A percentile compares a stretch with the other conserved stretches of the same genome.
Evolutionary conservation across 345 rosid genomes (phyloP).

Genomic region (Citrus mangshanensis): DNA sequence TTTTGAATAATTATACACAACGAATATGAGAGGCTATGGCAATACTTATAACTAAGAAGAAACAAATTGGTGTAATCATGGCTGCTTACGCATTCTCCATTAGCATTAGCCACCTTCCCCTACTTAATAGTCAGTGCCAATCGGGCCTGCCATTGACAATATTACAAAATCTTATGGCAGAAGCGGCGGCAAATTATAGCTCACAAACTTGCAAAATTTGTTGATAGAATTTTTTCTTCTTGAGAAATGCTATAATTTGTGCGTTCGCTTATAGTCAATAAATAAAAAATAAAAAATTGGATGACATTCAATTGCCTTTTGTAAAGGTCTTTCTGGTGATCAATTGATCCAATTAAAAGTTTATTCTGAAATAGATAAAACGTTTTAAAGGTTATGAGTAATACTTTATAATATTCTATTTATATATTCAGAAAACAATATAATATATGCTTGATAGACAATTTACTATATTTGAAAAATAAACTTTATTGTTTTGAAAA

Average conservation of each 20-base stretch:
- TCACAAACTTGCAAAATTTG: neutral
- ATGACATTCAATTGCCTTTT: neutral
- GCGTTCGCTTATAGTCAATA: neutral
- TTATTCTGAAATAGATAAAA: too few relatives aligned
- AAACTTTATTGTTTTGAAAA: too few relatives aligned
- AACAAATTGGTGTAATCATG: neutral
- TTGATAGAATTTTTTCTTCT: neutral
- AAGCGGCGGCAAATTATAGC: neutral
- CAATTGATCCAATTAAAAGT: neutral
- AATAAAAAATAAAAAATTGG: neutral
- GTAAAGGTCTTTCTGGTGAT: neutral
- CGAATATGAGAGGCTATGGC: neutral
- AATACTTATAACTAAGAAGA: neutral
- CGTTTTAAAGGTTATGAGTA: too few relatives aligned
- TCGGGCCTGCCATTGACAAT: neutral
- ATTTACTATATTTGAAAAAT: too few relatives aligned
- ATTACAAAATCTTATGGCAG: neutral
- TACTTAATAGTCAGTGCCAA: neutral
- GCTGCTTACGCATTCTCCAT: slow-evolving; percentile 7
- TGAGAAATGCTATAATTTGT: neutral
- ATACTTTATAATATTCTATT: too few relatives aligned
- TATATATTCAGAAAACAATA: too few relatives aligned
- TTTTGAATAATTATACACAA: neutral
- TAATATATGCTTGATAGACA: too few relatives aligned
- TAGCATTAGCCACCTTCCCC: neutral